These are phyloP conservation scores for Cytospora piceicola DNA, from an alignment of 2,329 filamentous ascomycete genomes.

Conservation along the genomic window DNA sequence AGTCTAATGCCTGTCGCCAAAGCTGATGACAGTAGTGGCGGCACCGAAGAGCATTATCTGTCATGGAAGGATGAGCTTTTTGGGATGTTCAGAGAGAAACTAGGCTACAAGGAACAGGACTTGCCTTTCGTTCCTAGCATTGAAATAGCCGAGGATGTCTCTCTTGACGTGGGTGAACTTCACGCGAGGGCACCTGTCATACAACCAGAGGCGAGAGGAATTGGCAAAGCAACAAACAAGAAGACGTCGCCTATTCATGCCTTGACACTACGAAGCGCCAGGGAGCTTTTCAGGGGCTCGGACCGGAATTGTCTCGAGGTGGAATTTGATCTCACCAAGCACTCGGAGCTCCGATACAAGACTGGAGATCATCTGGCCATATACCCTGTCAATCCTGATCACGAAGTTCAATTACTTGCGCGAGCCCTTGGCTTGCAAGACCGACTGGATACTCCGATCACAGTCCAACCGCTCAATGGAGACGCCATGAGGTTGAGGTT, in stretches of 20 bases:
- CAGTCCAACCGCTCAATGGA: constrained; percentile 17
- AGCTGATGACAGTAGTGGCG: constrained; percentile 40
- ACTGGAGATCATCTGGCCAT: constrained; percentile 48
- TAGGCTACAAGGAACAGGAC: constrained; percentile 35
- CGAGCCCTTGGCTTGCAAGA: constrained; percentile 28
- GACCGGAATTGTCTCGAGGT: constrained; percentile 43
- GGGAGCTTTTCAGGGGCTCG: constrained; percentile 35
- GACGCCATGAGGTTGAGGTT: constrained; percentile 31
- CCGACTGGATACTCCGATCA: constrained; percentile 12
- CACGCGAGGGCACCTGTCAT: constrained; percentile 33
- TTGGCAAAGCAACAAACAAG: constrained; percentile 14
- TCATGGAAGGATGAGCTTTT: constrained; percentile 42
- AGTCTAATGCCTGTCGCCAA: constrained; percentile 37
- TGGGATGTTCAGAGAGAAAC: constrained; percentile 27
- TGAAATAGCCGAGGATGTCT: constrained; percentile 33
- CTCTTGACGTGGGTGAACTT: constrained; percentile 31
- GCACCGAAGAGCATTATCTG: constrained; percentile 44
- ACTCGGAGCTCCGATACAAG: constrained; percentile 40
- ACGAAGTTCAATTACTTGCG: constrained; percentile 39
- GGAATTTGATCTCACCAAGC: constrained; percentile 42
- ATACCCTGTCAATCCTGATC: constrained; percentile 45
- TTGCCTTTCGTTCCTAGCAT: constrained; percentile 34
- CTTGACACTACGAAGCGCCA: constrained; percentile 29
- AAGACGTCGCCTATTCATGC: constrained; percentile 32
- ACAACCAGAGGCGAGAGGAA: no score